These are phyloP conservation scores for Gaultheria prostrata DNA, from an alignment of 148 eudicot species.

Conservation along the genomic window DNA sequence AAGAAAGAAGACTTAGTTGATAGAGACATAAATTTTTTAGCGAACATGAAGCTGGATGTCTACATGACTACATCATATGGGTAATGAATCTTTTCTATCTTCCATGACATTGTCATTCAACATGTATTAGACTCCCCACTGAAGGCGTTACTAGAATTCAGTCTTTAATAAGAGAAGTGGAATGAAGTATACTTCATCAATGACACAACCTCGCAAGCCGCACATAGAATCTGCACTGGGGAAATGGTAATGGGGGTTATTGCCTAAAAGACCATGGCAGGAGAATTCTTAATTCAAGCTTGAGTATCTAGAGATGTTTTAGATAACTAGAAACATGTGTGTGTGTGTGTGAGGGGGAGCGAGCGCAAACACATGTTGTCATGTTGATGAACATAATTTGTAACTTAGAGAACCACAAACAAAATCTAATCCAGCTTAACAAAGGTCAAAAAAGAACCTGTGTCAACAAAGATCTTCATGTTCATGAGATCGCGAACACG, in stretches of 20 bases:
- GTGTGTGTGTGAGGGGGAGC: too few species aligned
- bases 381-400: not conserved
- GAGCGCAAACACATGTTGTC: too few species aligned
- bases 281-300: not conserved
- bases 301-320: not conserved
- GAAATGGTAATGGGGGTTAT: slow-evolving; percentile 23
- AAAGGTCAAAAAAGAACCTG: slow-evolving; percentile 62
- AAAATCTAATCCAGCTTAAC: slow-evolving; percentile 14
- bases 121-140: not conserved
- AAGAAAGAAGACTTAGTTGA: not conserved
- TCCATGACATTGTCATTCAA: not conserved
- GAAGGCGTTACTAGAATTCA: slow-evolving; percentile 1
- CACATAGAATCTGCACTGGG: slow-evolving; percentile 88
- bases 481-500: slow-evolving; percentile 80
- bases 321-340: too few species aligned
- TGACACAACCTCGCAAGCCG: slow-evolving; percentile 58
- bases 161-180: not conserved
- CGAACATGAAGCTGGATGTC: not conserved
- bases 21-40: not conserved
- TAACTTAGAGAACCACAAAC: not conserved
- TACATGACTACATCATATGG: not conserved
- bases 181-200: not conserved
- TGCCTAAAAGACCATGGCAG: too few species aligned
- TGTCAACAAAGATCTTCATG: slow-evolving; percentile 99
- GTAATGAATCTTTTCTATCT: not conserved